These are phyloP conservation scores for Rhodamnia rubescens DNA, from an alignment of 345 rosid genomes.

Conservation along the genomic window DNA sequence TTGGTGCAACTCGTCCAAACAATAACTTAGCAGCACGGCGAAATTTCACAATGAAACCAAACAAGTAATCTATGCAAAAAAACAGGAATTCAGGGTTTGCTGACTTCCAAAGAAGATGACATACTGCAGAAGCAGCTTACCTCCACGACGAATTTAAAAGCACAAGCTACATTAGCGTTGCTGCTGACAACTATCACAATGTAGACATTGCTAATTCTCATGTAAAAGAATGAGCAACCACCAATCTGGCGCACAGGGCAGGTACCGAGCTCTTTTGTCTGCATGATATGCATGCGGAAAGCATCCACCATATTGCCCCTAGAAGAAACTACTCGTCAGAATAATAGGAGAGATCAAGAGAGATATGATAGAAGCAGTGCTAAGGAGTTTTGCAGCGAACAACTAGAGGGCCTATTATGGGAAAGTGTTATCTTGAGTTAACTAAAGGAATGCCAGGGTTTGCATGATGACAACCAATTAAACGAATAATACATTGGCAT, in stretches of 20 bases:
- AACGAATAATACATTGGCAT: background rate
- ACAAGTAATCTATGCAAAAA: background rate
- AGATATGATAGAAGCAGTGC: background rate
- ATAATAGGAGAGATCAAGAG: background rate
- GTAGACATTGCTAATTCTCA: conserved; percentile 98
- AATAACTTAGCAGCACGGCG: background rate
- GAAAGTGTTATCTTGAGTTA: background rate
- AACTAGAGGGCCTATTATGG: background rate
- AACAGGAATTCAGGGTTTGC: background rate
- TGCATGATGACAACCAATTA: background rate
- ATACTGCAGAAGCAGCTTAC: conserved; percentile 13
- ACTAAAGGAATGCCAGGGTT: background rate
- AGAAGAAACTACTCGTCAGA: background rate
- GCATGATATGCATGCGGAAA: conserved; percentile 97
- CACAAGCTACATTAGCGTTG: conserved; percentile 98
- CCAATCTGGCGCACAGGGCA: conserved; percentile 98
- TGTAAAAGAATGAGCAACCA: conserved; percentile 91
- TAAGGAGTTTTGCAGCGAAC: background rate
- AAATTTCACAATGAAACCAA: background rate
- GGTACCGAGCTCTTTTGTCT: conserved; percentile 92
- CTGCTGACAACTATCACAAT: conserved; percentile 97
- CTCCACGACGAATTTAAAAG: conserved; percentile 98
- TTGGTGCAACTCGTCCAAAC: background rate
- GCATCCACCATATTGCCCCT: conserved; percentile 99
- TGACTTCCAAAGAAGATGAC: background rate